Evolutionary conservation across 768 basidiomycete species (phyloP).

Genomic region (Tricholoma furcatifolium): DNA sequence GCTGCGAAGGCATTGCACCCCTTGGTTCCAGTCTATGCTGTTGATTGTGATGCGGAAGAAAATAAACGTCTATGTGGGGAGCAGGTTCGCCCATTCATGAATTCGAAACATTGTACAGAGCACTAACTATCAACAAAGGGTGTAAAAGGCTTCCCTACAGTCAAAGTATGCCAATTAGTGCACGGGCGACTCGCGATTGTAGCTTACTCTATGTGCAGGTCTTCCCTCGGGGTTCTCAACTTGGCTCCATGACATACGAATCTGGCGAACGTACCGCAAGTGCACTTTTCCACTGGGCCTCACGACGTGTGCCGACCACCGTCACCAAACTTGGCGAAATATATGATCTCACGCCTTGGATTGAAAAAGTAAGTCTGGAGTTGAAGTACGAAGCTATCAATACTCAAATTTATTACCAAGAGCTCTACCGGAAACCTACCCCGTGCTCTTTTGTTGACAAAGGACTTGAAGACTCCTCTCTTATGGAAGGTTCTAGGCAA

Average conservation of each 20-base stretch:
- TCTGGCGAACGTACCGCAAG: conserved; percentile 67
- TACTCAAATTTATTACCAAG: not conserved
- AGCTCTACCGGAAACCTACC: conserved; percentile 26
- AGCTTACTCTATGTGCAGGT: conserved; percentile 38
- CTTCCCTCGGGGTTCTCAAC: conserved; percentile 73
- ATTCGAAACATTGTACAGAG: not conserved
- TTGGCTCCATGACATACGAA: conserved; percentile 65
- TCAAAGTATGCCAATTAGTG: conserved; percentile 56
- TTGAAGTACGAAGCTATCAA: not conserved
- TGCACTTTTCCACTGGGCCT: conserved; percentile 74
- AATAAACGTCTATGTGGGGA: conserved; percentile 85
- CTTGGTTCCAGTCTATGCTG: conserved; percentile 83
- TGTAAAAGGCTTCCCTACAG: conserved; percentile 89
- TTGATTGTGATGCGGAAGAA: conserved; percentile 85
- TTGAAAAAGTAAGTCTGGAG: conserved; percentile 53
- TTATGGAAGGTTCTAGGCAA: conserved; percentile 81
- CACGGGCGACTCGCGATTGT: not conserved
- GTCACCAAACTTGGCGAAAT: conserved; percentile 58
- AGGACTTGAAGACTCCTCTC: conserved; percentile 73
- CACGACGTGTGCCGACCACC: conserved; percentile 69
- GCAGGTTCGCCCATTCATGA: conserved; percentile 44
- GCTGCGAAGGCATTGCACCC: conserved; percentile 79
- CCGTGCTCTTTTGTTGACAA: conserved; percentile 69
- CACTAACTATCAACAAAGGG: conserved; percentile 35
- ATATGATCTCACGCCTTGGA: conserved; percentile 65